Evolutionary conservation across 2,329 filamentous ascomycete species (phyloP), one percentile per base, ranked within the genome.

Genomic region (Sporothrix globosa): DNA sequence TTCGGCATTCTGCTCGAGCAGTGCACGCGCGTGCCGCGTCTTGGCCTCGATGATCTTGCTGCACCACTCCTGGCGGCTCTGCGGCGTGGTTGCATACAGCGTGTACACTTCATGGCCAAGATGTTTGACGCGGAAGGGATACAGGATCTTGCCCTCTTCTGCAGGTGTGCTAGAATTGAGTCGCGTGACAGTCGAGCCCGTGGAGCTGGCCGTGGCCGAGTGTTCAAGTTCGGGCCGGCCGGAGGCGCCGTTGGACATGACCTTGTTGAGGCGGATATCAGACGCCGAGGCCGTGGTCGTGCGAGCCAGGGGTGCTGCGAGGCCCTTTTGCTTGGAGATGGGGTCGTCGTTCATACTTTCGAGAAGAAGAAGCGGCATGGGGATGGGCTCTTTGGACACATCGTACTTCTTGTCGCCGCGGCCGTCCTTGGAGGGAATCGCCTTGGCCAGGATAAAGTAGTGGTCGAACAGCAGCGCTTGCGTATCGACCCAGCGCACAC

Each of bases 401-500:
- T 99, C 96, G 75, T 96, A 99, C 75, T 92, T 93, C 80, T 91
- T 96, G 69, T 90, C 86, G n/a, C 87, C 87, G 63, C 87, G 88
- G 58, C 88, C 86, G n/a, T 89, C 87, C 76, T 93, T 93, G 60
- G 89, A 84, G 13, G 86, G 84, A 3, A 90, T 84, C 9, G 92
- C 85, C 82, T 99, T 99, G 52, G 96, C 92, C 58, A 99, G 82
- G 46, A 99, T 94, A 50, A 99, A 86, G 79, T 97, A 99, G 80
- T 99, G 94, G 76, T 99, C 96, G 77, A 99, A 98, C 0, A 99
- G 85, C 60, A 99, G 86, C 2, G 92, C 93, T 78, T 97, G 93
- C 0, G 92, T 96, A 76, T 99, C 96, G 9, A 98, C 89, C 91
- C 95, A 97, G 73, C 90, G 91, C 77, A 98, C 96, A 70, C 93